Evolutionary conservation across 768 basidiomycete species (phyloP).

Genomic region (Serendipita vermifera): DNA sequence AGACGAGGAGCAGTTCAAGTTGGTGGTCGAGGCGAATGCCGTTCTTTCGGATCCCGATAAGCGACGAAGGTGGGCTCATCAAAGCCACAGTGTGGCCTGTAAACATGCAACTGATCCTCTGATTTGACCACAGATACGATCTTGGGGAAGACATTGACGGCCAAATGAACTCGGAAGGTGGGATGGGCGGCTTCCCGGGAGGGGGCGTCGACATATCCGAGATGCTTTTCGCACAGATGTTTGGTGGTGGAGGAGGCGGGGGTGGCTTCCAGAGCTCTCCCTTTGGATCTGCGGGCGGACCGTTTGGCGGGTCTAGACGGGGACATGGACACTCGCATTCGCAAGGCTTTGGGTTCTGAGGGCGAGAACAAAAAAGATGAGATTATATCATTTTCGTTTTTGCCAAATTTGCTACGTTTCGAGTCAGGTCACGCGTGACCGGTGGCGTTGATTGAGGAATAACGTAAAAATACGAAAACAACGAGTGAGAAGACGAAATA

Average conservation of each 20-base stretch:
- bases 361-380: too few relatives aligned
- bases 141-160: conserved; percentile 73
- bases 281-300: background rate
- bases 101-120: background rate
- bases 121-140: too few relatives aligned
- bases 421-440: too few relatives aligned
- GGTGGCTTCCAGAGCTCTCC: background rate
- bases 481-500: too few relatives aligned
- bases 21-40: conserved; percentile 67
- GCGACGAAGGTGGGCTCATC: conserved; percentile 34
- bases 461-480: too few relatives aligned
- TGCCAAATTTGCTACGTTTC: too few relatives aligned
- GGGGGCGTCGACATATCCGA: background rate
- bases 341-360: conserved; percentile 3
- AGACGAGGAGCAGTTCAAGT: conserved; percentile 92
- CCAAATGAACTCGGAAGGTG: conserved; percentile 14
- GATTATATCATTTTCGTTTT: too few relatives aligned
- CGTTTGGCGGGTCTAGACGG: background rate
- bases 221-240: conserved; percentile 3
- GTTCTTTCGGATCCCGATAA: conserved; percentile 67
- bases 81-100: too few relatives aligned
- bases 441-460: too few relatives aligned
- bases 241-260: conserved; percentile 1
- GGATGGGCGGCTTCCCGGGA: conserved; percentile 11
- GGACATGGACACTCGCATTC: background rate